A percentile compares a stretch with the other conserved stretches of the same genome.
These are phyloP conservation scores for Kazachstania taianensis DNA, from an alignment of 805 yeast species.

Conservation along the genomic window DNA sequence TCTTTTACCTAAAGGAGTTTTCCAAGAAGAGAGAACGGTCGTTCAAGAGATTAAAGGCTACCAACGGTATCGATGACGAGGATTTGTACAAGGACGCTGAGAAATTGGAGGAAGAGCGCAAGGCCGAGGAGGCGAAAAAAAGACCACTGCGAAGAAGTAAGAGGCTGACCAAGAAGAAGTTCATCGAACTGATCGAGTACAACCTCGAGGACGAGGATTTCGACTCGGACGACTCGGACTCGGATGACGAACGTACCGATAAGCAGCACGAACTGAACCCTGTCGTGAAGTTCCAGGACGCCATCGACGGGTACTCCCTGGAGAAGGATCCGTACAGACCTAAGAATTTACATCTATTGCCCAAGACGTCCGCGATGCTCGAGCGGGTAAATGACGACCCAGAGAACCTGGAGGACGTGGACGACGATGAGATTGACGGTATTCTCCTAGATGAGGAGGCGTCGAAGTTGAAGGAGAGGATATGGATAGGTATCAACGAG, in stretches of 20 bases:
- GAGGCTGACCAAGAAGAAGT: conserved; percentile 3
- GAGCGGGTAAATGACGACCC: conserved; percentile 48
- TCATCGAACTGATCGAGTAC: conserved; percentile 5
- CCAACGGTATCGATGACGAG: conserved; percentile 26
- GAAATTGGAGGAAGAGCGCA: conserved; percentile 5
- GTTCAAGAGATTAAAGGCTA: conserved; percentile 20
- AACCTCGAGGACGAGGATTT: conserved; percentile 2
- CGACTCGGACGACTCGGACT: conserved; percentile 4
- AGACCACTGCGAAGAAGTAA: conserved; percentile 3
- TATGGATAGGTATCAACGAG: conserved; percentile 85
- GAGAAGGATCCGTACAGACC: conserved; percentile 39
- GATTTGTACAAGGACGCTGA: conserved; percentile 18
- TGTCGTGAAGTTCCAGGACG: conserved; percentile 21
- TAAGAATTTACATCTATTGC: conserved; percentile 44
- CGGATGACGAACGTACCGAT: conserved; percentile 7
- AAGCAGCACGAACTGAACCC: conserved; percentile 10
- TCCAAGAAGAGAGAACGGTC: conserved; percentile 23
- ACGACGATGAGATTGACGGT: conserved; percentile 66
- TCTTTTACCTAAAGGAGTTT: conserved; percentile 28
- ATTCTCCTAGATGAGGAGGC: conserved; percentile 61
- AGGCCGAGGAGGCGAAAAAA: conserved; percentile 12
- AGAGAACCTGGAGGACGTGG: conserved; percentile 61
- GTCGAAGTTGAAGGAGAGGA: conserved; percentile 58
- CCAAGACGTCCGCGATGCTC: conserved; percentile 48
- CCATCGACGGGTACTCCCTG: conserved; percentile 28